Evolutionary conservation across 1,284 basidiomycete genomes (phyloP).

Genomic region (Ustilago vetiveriae): DNA sequence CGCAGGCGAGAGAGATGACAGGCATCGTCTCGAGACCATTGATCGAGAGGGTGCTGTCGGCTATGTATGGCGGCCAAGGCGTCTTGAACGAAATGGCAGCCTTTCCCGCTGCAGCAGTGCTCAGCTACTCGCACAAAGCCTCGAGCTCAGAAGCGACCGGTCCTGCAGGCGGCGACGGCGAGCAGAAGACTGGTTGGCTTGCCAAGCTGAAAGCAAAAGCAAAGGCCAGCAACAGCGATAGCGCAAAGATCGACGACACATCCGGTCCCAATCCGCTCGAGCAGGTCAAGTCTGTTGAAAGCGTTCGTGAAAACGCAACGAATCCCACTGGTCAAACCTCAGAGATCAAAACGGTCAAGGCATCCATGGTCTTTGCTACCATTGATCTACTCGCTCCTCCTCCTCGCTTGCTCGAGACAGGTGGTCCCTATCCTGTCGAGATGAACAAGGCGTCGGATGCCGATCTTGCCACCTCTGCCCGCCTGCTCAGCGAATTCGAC

Average conservation of each 20-base stretch:
- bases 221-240: slow-evolving; percentile 5
- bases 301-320: neutral
- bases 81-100: slow-evolving; percentile 16
- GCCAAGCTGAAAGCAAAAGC: slow-evolving; percentile 27
- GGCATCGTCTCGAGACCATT: slow-evolving; percentile 37
- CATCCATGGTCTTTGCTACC: slow-evolving; percentile 38
- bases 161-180: neutral
- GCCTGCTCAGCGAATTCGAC: slow-evolving; percentile 27
- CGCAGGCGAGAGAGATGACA: slow-evolving; percentile 35
- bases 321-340: neutral
- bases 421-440: slow-evolving; percentile 40
- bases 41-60: slow-evolving; percentile 27
- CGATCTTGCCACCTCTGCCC: slow-evolving; percentile 20
- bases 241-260: neutral
- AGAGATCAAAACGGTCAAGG: slow-evolving; percentile 12
- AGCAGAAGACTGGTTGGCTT: slow-evolving; percentile 16
- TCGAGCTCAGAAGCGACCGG: neutral
- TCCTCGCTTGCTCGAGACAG: slow-evolving; percentile 25
- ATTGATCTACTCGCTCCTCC: slow-evolving; percentile 43
- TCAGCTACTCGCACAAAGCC: slow-evolving; percentile 15
- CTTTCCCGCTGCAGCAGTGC: slow-evolving; percentile 36
- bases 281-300: slow-evolving; percentile 11
- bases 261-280: neutral
- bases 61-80: slow-evolving; percentile 21
- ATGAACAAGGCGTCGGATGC: slow-evolving; percentile 37